Evolutionary conservation across 129 eudicot genomes (phyloP).

Genomic region (Glebionis coronaria): DNA sequence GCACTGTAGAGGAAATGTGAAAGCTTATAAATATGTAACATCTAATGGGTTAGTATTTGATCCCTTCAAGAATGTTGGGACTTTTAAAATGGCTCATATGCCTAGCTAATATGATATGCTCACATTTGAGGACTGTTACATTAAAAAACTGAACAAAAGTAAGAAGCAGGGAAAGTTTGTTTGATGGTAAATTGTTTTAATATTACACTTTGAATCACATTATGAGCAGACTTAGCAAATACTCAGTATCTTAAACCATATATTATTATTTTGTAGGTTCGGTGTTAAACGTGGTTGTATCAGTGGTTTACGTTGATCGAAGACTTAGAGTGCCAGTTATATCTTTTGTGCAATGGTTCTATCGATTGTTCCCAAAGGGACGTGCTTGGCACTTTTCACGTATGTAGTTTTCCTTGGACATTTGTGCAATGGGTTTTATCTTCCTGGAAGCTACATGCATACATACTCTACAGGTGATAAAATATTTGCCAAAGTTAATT

Average conservation of each 20-base stretch:
- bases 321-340: constrained; percentile 13
- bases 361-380: constrained; percentile 39
- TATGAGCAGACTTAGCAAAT: constrained; percentile 5
- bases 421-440: constrained; percentile 59
- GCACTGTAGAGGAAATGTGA: neutral
- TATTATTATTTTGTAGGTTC: constrained; percentile 29
- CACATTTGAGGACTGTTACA: constrained; percentile 4
- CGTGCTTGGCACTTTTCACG: constrained; percentile 33
- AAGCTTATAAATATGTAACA: neutral
- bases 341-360: constrained; percentile 37
- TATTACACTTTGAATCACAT: neutral
- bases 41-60: constrained; percentile 1
- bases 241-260: constrained; percentile 13
- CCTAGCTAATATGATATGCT: neutral
- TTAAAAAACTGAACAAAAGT: neutral
- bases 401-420: constrained; percentile 31
- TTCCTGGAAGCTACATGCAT: constrained; percentile 85
- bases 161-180: constrained; percentile 1
- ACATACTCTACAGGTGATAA: constrained; percentile 62
- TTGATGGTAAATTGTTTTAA: neutral
- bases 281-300: constrained; percentile 22
- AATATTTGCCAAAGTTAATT: constrained; percentile 64
- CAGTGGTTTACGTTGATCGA: constrained; percentile 25
- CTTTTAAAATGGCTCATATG: neutral
- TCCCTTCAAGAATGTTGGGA: neutral